phyloP scores from a whole-genome alignment of 2,329 filamentous ascomycete species.

The Claviceps fusiformis region DNA sequence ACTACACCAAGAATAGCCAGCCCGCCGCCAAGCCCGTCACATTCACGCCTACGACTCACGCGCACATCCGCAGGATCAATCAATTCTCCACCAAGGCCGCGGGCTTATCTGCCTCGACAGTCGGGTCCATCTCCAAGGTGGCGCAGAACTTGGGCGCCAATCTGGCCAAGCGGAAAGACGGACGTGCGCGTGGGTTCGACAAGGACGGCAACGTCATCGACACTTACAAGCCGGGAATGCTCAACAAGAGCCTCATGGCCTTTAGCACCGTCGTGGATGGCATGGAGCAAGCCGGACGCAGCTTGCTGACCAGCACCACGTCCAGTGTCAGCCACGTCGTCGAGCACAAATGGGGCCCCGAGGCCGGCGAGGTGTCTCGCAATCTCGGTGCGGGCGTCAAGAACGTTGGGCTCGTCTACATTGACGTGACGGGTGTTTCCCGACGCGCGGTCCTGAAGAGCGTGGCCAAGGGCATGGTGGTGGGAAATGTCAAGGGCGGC shows the following conservation, averaged over 20 bases:
- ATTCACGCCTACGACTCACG: constrained; percentile 75
- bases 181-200: constrained; percentile 46
- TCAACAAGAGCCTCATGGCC: constrained; percentile 95
- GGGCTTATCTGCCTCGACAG: constrained; percentile 69
- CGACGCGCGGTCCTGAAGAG: constrained; percentile 82
- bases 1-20: constrained; percentile 66
- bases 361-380: constrained; percentile 67
- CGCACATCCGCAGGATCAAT: constrained; percentile 77
- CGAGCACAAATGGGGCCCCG: constrained; percentile 73
- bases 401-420: constrained; percentile 94
- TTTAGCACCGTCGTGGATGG: constrained; percentile 92
- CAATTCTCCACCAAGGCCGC: constrained; percentile 71
- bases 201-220: constrained; percentile 53
- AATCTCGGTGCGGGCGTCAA: constrained; percentile 76
- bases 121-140: constrained; percentile 68
- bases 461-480: constrained; percentile 92
- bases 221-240: constrained; percentile 71
- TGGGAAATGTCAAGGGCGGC: constrained; percentile 63
- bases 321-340: constrained; percentile 76
- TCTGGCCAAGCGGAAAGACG: constrained; percentile 40
- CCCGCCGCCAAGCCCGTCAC: constrained; percentile 70
- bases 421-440: constrained; percentile 88
- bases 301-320: constrained; percentile 59
- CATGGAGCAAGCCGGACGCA: constrained; percentile 74
- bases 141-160: constrained; percentile 83